phyloP scores from a whole-genome alignment of 192 early-diverging fungal species.

The Oehlia diaphana region DNA sequence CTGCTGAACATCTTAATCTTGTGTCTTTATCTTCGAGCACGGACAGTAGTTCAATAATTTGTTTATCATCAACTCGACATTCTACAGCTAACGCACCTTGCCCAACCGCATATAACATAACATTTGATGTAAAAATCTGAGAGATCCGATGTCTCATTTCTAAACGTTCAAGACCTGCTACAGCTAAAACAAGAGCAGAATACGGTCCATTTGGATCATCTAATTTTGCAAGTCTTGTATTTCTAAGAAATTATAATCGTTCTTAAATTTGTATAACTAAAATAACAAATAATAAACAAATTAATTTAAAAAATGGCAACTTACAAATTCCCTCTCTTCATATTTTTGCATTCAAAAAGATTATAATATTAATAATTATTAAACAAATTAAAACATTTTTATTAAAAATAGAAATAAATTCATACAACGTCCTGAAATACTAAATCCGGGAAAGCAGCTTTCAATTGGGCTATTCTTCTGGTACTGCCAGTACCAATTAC shows the following conservation, averaged over 20 bases:
- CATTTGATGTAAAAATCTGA: constrained; percentile 56
- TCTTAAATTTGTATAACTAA: constrained; percentile 29
- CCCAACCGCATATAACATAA: constrained; percentile 85
- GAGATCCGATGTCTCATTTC: constrained; percentile 70
- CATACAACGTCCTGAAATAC: constrained; percentile 75
- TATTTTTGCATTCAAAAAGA: background rate
- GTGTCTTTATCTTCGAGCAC: constrained; percentile 68
- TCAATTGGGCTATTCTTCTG: constrained; percentile 84
- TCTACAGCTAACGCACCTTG: constrained; percentile 92
- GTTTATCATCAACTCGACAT: constrained; percentile 65
- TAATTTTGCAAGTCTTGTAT: constrained; percentile 86
- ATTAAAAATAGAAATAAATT: constrained; percentile 23
- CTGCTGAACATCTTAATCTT: constrained; percentile 69
- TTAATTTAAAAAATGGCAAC: constrained; percentile 22
- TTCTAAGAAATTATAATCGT: constrained; percentile 41
- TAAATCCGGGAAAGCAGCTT: constrained; percentile 72
- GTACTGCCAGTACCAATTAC: constrained; percentile 89
- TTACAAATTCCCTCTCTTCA: constrained; percentile 42
- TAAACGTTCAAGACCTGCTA: constrained; percentile 81
- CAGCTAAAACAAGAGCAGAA: constrained; percentile 81
- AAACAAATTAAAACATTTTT: constrained; percentile 7
- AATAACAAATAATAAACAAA: background rate
- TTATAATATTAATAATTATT: background rate
- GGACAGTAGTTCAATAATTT: constrained; percentile 49
- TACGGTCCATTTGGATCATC: constrained; percentile 71